Evolutionary conservation across 768 basidiomycete species (phyloP).

Genomic region (Tephrocybe sp.): DNA sequence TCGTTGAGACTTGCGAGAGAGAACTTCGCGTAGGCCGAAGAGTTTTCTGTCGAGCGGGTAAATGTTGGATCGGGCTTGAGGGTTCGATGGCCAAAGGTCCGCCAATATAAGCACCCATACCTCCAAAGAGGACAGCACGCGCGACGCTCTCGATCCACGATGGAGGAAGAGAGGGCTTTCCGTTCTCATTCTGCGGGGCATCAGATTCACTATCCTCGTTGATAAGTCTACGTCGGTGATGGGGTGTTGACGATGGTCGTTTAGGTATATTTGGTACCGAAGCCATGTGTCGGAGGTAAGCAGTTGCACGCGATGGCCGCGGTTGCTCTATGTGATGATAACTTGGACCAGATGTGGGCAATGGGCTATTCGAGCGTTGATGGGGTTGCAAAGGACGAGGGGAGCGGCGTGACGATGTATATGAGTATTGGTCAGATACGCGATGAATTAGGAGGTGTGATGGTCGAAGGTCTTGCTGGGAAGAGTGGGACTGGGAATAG

Average conservation of each 20-base stretch:
- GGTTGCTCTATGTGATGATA: slow-evolving; percentile 27
- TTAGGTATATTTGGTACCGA: slow-evolving; percentile 46
- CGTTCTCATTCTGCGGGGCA: slow-evolving; percentile 27
- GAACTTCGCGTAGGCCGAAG: slow-evolving; percentile 39
- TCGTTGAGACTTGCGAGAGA: slow-evolving; percentile 32
- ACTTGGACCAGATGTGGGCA: slow-evolving; percentile 26
- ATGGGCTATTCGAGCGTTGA: slow-evolving; percentile 18
- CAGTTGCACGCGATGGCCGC: slow-evolving; percentile 53
- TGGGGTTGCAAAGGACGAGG: slow-evolving; percentile 13
- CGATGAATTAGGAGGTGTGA: slow-evolving; percentile 7
- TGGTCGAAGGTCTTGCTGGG: background rate
- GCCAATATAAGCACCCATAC: slow-evolving; percentile 43
- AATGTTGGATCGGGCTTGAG: background rate
- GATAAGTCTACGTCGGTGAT: slow-evolving; percentile 22
- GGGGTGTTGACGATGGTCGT: slow-evolving; percentile 34
- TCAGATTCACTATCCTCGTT: slow-evolving; percentile 31
- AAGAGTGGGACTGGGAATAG: slow-evolving; percentile 9
- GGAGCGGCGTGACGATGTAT: slow-evolving; percentile 10
- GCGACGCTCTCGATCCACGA: slow-evolving; percentile 76
- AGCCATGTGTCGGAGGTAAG: slow-evolving; percentile 73
- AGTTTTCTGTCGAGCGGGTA: slow-evolving; percentile 10
- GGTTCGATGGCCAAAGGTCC: slow-evolving; percentile 27
- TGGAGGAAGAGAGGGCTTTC: slow-evolving; percentile 55
- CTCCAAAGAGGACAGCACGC: slow-evolving; percentile 58
- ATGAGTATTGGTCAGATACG: slow-evolving; percentile 11